Evolutionary conservation across 2,329 filamentous ascomycete species (phyloP).

Genomic region (Penicillium vulpinum): DNA sequence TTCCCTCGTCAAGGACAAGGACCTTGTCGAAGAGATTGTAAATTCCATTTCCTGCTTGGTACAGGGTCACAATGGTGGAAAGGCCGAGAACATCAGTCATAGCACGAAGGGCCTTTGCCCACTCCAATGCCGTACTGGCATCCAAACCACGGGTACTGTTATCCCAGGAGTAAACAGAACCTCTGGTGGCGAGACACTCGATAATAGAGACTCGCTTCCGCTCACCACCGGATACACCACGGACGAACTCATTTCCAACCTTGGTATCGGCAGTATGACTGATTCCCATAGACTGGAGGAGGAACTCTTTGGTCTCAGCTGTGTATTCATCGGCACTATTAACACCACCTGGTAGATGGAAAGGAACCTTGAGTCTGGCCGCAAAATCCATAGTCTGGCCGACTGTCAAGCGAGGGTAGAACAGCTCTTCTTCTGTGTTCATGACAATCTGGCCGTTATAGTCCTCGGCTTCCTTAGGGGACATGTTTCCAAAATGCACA

Average conservation of each 20-base stretch:
- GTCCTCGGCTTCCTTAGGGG: slow-evolving; percentile 41
- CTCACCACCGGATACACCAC: slow-evolving; percentile 14
- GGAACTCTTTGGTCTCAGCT: slow-evolving; percentile 17
- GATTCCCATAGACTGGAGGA: slow-evolving; percentile 12
- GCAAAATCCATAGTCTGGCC: slow-evolving; percentile 58
- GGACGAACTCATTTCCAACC: slow-evolving; percentile 14
- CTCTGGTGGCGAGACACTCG: slow-evolving; percentile 8
- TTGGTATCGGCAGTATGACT: slow-evolving; percentile 8
- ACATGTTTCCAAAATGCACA: slow-evolving; percentile 55
- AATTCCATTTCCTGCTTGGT: slow-evolving; percentile 14
- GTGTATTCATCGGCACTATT: slow-evolving; percentile 54
- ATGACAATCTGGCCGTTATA: slow-evolving; percentile 60
- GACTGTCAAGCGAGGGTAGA: slow-evolving; percentile 53
- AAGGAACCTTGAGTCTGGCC: slow-evolving; percentile 65
- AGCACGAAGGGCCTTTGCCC: slow-evolving; percentile 11
- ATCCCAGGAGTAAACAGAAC: slow-evolving; percentile 10
- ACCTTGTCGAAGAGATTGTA: slow-evolving; percentile 14
- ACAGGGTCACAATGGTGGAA: slow-evolving; percentile 9
- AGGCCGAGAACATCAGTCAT: slow-evolving; percentile 12
- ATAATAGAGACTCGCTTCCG: slow-evolving; percentile 15
- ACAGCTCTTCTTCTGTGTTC: slow-evolving; percentile 55
- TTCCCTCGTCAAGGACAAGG: slow-evolving; percentile 12
- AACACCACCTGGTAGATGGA: slow-evolving; percentile 67
- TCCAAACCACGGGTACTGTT: slow-evolving; percentile 12
- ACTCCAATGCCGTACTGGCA: slow-evolving; percentile 10